Conservation (phyloP, 768 basidiomycete genomes). For the Hysterangium stoloniferum region DNA sequence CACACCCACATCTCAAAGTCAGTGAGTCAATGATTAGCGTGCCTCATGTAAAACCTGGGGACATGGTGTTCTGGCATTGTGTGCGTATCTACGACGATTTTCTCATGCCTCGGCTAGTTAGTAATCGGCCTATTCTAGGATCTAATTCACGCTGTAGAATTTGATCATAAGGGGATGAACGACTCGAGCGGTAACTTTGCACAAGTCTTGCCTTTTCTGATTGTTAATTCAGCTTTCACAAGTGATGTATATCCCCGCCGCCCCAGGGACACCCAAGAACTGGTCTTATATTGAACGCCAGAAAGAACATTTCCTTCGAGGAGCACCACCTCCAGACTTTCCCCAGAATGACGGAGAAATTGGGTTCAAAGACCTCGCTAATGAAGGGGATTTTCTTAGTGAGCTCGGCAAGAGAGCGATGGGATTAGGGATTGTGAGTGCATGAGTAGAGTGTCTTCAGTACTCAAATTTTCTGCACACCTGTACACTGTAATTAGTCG, state of each 20-base stretch:
- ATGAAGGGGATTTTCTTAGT: conserved; percentile 30
- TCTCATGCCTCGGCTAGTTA: neutral
- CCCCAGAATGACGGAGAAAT: conserved; percentile 35
- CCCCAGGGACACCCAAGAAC: conserved; percentile 58
- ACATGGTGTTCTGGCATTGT: conserved; percentile 75
- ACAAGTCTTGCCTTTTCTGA: neutral
- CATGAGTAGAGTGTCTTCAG: too few relatives aligned
- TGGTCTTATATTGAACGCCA: conserved; percentile 55
- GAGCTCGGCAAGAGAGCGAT: conserved; percentile 33
- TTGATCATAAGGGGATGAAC: conserved; percentile 39
- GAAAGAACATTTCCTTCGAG: conserved; percentile 49
- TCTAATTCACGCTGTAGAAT: conserved; percentile 48
- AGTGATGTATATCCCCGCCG: conserved; percentile 78
- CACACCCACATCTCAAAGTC: conserved; percentile 63
- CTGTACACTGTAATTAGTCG: too few relatives aligned
- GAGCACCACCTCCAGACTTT: conserved; percentile 67
- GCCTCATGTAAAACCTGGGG: conserved; percentile 66
- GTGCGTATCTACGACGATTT: conserved; percentile 24
- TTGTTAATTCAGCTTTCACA: neutral
- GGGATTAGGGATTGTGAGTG: too few relatives aligned
- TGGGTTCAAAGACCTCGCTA: conserved; percentile 32
- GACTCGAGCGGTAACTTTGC: conserved; percentile 13
- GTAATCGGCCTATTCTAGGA: conserved; percentile 26
- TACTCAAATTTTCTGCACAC: too few relatives aligned
- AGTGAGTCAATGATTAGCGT: conserved; percentile 56